Conservation (phyloP, 106 monocot species). For the Alisma plantagoaquatica region DNA sequence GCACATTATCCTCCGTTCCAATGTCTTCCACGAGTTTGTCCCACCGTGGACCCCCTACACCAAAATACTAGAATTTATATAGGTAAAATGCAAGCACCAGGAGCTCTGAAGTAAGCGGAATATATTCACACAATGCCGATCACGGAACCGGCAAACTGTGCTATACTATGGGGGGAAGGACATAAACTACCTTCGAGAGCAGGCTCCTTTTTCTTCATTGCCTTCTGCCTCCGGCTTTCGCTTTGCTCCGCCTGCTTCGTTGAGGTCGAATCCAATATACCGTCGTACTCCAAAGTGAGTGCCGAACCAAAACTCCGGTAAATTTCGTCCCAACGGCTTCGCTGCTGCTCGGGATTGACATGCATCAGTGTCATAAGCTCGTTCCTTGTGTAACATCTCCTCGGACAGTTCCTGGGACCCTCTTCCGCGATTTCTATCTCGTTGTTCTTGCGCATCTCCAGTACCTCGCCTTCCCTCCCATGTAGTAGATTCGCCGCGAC, state of each 20-base stretch:
- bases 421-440: too few relatives aligned
- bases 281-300: slow-evolving; percentile 27
- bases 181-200: too few relatives aligned
- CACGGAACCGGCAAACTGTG: neutral
- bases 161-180: neutral
- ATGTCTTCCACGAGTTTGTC: too few relatives aligned
- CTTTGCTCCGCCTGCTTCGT: neutral
- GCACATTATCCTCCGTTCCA: too few relatives aligned
- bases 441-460: too few relatives aligned
- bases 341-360: slow-evolving; percentile 17
- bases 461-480: too few relatives aligned
- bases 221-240: slow-evolving; percentile 6
- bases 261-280: slow-evolving; percentile 8
- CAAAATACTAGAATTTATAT: neutral
- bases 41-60: slow-evolving; percentile 6
- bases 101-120: neutral
- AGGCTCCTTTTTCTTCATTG: slow-evolving; percentile 1
- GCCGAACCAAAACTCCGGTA: slow-evolving; percentile 15
- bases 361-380: slow-evolving; percentile 41
- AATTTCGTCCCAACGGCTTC: slow-evolving; percentile 31
- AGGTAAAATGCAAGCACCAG: too few relatives aligned
- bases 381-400: slow-evolving; percentile 29
- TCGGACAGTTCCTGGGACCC: too few relatives aligned
- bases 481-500: too few relatives aligned
- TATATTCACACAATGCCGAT: neutral